Percentiles rank a stretch among this genome's conserved stretches.
Conservation (phyloP, 2,329 filamentous ascomycete genomes). For the Ustilaginoidea virens region DNA sequence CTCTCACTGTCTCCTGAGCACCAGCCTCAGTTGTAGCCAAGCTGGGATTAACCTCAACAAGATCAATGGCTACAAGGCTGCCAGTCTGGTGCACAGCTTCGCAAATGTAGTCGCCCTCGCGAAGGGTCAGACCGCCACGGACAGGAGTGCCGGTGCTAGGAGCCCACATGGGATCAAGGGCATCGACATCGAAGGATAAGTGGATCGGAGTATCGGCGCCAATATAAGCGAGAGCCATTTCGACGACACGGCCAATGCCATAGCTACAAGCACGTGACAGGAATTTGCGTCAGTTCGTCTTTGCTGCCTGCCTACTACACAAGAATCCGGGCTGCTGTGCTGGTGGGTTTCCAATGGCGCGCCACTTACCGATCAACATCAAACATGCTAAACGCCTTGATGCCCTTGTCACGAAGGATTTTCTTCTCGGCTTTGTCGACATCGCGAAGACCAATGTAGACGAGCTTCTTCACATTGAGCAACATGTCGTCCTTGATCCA, state of each 20-base stretch:
- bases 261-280: constrained; percentile 34
- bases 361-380: constrained; percentile 69
- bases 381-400: constrained; percentile 97
- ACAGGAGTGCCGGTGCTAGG: constrained; percentile 93
- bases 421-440: constrained; percentile 90
- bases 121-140: constrained; percentile 77
- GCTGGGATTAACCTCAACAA: constrained; percentile 70
- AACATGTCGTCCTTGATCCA: constrained; percentile 67
- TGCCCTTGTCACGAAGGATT: constrained; percentile 72
- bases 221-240: constrained; percentile 96
- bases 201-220: constrained; percentile 92
- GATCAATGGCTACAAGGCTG: constrained; percentile 61
- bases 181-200: constrained; percentile 93
- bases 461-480: constrained; percentile 65
- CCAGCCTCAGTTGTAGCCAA: constrained; percentile 48
- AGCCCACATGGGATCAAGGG: constrained; percentile 89
- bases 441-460: constrained; percentile 91
- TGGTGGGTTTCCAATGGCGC: too few relatives aligned
- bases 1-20: constrained; percentile 73
- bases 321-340: too few relatives aligned
- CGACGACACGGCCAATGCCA: constrained; percentile 89
- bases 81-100: constrained; percentile 73
- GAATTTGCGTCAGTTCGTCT: constrained; percentile 1
- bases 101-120: constrained; percentile 95
- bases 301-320: too few relatives aligned